phyloP scores from a whole-genome alignment of 139 green algal species.

The Haematococcus sp. region DNA sequence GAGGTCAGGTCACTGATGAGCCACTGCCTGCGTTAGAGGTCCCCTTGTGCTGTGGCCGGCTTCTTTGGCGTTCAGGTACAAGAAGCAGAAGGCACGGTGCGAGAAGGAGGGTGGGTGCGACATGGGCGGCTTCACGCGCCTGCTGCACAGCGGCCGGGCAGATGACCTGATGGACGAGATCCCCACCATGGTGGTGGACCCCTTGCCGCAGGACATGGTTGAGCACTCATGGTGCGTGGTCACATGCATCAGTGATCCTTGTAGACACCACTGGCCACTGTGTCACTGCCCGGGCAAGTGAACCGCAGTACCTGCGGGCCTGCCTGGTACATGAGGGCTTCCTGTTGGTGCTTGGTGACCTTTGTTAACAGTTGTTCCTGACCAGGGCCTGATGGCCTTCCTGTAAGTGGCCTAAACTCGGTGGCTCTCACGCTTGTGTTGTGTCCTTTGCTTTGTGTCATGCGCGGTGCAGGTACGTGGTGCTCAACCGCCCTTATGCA shows the following conservation, averaged over 20 bases:
- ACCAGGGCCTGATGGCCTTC: too few species aligned
- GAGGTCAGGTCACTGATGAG: too few species aligned
- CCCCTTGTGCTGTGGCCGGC: too few species aligned
- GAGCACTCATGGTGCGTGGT: slow-evolving; percentile 57
- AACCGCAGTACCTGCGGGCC: too few species aligned
- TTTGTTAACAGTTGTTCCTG: too few species aligned
- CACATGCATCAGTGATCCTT: not conserved
- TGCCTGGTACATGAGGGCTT: too few species aligned
- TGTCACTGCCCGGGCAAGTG: too few species aligned
- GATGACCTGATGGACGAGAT: slow-evolving; percentile 94
- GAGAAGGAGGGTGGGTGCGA: slow-evolving; percentile 54
- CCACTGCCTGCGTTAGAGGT: too few species aligned
- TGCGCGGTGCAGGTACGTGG: slow-evolving; percentile 71
- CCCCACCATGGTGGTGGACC: slow-evolving; percentile 89
- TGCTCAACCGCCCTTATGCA: slow-evolving; percentile 92
- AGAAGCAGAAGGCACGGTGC: slow-evolving; percentile 77
- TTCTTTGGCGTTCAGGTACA: slow-evolving; percentile 68
- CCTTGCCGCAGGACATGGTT: slow-evolving; percentile 68
- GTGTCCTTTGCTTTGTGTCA: slow-evolving; percentile 11
- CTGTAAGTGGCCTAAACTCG: too few species aligned
- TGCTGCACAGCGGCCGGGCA: slow-evolving; percentile 84
- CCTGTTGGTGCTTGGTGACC: too few species aligned
- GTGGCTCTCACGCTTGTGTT: too few species aligned
- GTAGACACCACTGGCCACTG: too few species aligned
- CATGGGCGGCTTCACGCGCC: slow-evolving; percentile 84